phyloP scores from a whole-genome alignment of 1,284 basidiomycete genomes.

The Lignosus rhinocerotis region DNA sequence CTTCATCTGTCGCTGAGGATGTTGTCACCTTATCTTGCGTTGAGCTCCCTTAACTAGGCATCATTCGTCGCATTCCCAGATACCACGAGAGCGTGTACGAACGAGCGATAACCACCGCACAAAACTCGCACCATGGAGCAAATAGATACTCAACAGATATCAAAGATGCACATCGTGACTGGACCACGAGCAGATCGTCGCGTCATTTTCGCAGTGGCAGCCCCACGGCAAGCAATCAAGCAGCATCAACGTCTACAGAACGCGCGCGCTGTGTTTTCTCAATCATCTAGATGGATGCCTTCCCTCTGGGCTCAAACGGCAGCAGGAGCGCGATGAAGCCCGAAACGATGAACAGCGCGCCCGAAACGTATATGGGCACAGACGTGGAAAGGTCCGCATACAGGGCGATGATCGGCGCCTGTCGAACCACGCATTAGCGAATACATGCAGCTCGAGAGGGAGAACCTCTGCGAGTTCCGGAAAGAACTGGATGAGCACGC shows the following conservation, averaged over 20 bases:
- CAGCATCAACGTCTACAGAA: no score
- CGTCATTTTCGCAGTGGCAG: not conserved
- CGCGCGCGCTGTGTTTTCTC: not conserved
- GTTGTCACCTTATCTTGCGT: no score
- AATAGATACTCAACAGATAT: no score
- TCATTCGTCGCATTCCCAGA: no score
- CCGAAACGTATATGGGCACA: slow-evolving; percentile 73
- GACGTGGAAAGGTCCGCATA: slow-evolving; percentile 60
- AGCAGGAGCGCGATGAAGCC: slow-evolving; percentile 62
- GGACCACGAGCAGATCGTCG: not conserved
- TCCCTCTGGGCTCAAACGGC: slow-evolving; percentile 71
- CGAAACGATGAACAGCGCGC: slow-evolving; percentile 61
- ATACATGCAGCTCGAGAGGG: not conserved
- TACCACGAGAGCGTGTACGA: no score
- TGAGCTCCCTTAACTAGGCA: no score
- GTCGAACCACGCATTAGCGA: not conserved
- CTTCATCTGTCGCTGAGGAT: no score
- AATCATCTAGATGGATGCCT: slow-evolving; percentile 50
- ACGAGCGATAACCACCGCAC: no score
- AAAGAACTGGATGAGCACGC: slow-evolving; percentile 1
- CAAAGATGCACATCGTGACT: no score
- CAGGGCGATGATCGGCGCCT: slow-evolving; percentile 69
- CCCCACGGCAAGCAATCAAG: no score
- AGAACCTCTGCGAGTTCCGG: no score
- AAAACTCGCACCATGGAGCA: no score